These are phyloP conservation scores for Paulownia fortunei DNA, from an alignment of 257 asterid species.

Conservation along the genomic window DNA sequence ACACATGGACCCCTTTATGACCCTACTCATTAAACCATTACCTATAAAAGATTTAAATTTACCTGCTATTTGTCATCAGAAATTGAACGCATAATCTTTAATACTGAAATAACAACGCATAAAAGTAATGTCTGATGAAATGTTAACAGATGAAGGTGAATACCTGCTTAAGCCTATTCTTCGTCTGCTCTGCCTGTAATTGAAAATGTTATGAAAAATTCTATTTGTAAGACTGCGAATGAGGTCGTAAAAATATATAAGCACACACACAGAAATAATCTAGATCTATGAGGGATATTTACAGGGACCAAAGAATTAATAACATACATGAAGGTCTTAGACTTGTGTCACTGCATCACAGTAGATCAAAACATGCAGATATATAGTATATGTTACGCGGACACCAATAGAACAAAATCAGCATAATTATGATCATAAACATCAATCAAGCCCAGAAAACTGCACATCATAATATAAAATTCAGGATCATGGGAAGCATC, in stretches of 20 bases:
- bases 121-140: background rate
- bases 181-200: constrained; percentile 73
- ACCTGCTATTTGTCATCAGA: background rate
- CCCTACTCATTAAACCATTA: background rate
- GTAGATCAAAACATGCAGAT: constrained; percentile 22
- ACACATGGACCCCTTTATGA: background rate
- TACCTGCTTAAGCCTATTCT: constrained; percentile 80
- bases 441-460: constrained; percentile 2
- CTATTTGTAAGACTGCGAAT: constrained; percentile 32
- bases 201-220: constrained; percentile 26
- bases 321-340: constrained; percentile 16
- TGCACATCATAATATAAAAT: background rate
- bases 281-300: background rate
- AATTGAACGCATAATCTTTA: background rate
- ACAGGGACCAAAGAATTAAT: background rate
- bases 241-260: constrained; percentile 10
- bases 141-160: constrained; percentile 13
- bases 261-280: background rate
- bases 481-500: constrained; percentile 7
- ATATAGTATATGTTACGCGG: background rate
- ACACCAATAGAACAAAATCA: background rate
- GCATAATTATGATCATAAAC: background rate
- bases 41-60: background rate
- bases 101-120: background rate
- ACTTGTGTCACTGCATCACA: constrained; percentile 6